Base-by-base conservation (phyloP, 495 filamentous ascomycete genomes). In the Hyaloscypha hepaticicola region DNA sequence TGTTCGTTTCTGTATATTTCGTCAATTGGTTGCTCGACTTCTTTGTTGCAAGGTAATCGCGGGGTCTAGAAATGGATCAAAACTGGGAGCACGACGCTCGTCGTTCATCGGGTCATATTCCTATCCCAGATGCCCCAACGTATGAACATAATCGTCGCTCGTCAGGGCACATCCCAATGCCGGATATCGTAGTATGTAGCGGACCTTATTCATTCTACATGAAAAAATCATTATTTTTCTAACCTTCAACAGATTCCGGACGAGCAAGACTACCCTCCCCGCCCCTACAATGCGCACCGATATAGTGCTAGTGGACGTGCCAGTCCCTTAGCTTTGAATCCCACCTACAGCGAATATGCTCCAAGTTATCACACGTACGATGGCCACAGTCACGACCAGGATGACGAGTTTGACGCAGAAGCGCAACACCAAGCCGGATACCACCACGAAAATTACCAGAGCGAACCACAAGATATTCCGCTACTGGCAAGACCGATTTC, bases 351-450 rank as follows among this genome's bases (percentile, higher is more conserved):
- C 12, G 25, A 53, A 33, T 56, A 31, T 33, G 28, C 19, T 19
- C 24, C 53, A 9, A 58, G 56, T 5, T 45, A 58, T 21, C n/a
- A 21, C 14, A 22, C 21, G 0, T 58, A 58, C n/a, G 83, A 86
- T 14, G 49, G 74, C 72, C 79, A 66, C 79, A 79, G 56, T 68
- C 80, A 74, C 55, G 88, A n/a, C n/a, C n/a, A n/a, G n/a, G n/a
- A 91, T 19, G 94, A 92, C 72, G 77, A 85, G 3, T 75, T 96
- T 25, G 85, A 90, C 61, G 91, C 92, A 19, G 85, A 92, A 72
- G 86, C 38, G 11, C 38, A 87, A 45, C 91, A 93, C 66, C 89
- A 92, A 69, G 90, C 93, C 73, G 83, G 87, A 38, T 93, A 94
- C 75, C 93, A 88, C 72, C 89, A 86, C 57, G 85, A 87, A 71